A percentile compares a stretch with the other conserved stretches of the same genome.
phyloP scores from a whole-genome alignment of 2,329 filamentous ascomycete species.

The Scortechinia acanthostroma region DNA sequence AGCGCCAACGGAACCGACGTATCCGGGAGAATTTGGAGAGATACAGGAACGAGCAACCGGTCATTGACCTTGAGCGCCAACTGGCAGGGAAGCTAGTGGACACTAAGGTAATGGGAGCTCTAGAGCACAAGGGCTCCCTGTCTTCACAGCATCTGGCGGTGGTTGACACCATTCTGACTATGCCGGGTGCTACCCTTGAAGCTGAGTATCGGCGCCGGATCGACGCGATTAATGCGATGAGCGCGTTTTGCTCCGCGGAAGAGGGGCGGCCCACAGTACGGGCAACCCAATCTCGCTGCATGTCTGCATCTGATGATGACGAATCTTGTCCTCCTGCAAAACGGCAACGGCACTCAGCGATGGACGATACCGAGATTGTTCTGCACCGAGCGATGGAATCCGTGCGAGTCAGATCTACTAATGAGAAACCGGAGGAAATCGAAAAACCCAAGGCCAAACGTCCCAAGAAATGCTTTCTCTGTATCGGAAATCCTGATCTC shows the following conservation, averaged over 20 bases:
- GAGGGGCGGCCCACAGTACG: constrained; percentile 9
- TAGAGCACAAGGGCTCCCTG: constrained; percentile 12
- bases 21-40: constrained; percentile 9
- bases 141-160: constrained; percentile 12
- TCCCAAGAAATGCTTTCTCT: constrained; percentile 9
- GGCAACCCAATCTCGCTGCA: constrained; percentile 6
- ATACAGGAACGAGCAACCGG: constrained; percentile 16
- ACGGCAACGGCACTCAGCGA: neutral
- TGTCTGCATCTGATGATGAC: neutral
- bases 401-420: constrained; percentile 7
- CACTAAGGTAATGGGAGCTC: constrained; percentile 10
- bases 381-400: constrained; percentile 8
- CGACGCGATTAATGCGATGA: constrained; percentile 13
- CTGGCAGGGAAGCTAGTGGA: constrained; percentile 13
- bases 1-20: constrained; percentile 9
- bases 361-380: constrained; percentile 6
- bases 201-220: constrained; percentile 14
- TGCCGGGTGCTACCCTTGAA: constrained; percentile 12
- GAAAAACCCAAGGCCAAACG: no score
- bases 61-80: constrained; percentile 12
- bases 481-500: constrained; percentile 6
- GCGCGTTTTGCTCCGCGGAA: constrained; percentile 14
- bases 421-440: no score
- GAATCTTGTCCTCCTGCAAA: neutral
- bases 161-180: constrained; percentile 11